Base-by-base conservation (phyloP, 768 basidiomycete genomes). In the Podaxis sp. region DNA sequence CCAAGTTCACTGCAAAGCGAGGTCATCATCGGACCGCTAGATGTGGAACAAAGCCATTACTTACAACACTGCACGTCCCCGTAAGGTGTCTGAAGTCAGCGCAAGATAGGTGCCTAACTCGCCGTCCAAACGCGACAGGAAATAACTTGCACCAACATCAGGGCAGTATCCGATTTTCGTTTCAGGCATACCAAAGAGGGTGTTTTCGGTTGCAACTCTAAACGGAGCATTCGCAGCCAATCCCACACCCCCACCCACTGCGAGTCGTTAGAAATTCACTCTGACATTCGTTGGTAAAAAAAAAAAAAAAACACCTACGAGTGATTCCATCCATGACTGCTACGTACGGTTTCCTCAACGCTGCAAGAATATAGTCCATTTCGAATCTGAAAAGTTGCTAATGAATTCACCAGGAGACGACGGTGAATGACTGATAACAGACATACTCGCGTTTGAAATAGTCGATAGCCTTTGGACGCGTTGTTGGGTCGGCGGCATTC, bases 181-280 rank as follows among this genome's bases (percentile, higher is more conserved):
- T 78, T 99, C 97, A 15, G 97, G 97, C 97, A 99, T 99, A 5
- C 95, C 90, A 72, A 98, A 92, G 1, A 84, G 63, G 0, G 96
- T 97, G 28, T 90, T 91, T 73, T 96, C 95, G 2, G 96, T 99
- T 3, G 96, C 96, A 61, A 99, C 84, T 64, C 97, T 85, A 76
- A 99, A 95, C 0, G 89, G 84, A 3, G 96, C 96, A 62, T 89
- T 84, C 11, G 89, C 85, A 42, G 86, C 81, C 53, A 99, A 86
- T 42, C 97, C 97, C 22, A 91, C 93, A 54, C 97, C 97, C 59
- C 97, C 97, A 52, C 97, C 97, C 90, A 98, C 95, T 97, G 53
- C 44, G 33, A 60, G 46, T 59, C 54, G 40, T 60, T 62, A 67
- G 58, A 12, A 38, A 40, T 55, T 59, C 54, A 30, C 52, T 9